Conservation (phyloP, 176 grass and related monocot genomes). For the Saccharum officinarum region DNA sequence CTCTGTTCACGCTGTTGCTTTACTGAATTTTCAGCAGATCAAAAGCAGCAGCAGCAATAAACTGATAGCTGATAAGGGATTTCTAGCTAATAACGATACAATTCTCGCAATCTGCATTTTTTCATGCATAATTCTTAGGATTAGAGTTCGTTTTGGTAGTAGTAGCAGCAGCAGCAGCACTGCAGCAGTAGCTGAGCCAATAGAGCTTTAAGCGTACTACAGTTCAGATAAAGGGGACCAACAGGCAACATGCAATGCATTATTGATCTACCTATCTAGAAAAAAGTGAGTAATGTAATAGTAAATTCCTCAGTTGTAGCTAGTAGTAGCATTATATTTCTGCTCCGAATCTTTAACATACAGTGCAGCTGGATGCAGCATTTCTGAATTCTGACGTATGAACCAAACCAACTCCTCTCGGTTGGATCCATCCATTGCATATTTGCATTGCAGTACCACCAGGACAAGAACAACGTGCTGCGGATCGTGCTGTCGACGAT, state of each 20-base stretch:
- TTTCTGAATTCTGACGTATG: not conserved
- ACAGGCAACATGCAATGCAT: not conserved
- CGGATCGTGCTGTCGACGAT: conserved; percentile 64
- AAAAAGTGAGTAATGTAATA: not conserved
- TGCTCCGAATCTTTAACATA: not conserved
- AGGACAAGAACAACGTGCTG: conserved; percentile 83
- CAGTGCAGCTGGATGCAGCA: not conserved
- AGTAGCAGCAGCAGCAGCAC: not conserved
- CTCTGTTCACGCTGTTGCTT: not conserved
- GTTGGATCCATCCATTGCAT: not conserved
- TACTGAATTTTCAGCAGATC: not conserved
- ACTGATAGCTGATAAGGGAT: not conserved
- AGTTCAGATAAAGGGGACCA: not conserved
- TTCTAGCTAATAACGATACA: not conserved
- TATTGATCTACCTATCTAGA: not conserved
- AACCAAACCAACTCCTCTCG: not conserved
- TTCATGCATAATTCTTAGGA: not conserved
- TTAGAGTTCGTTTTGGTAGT: not conserved
- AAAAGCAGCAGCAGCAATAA: not conserved
- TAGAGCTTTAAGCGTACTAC: not conserved
- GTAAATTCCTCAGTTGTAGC: not conserved
- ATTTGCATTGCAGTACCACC: conserved; percentile 54
- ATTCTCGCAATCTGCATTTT: not conserved
- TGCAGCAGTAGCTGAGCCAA: not conserved
- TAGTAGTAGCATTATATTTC: not conserved